Base-by-base conservation (phyloP, 2,329 filamentous ascomycete genomes). In the Huntiella bhutanensis region DNA sequence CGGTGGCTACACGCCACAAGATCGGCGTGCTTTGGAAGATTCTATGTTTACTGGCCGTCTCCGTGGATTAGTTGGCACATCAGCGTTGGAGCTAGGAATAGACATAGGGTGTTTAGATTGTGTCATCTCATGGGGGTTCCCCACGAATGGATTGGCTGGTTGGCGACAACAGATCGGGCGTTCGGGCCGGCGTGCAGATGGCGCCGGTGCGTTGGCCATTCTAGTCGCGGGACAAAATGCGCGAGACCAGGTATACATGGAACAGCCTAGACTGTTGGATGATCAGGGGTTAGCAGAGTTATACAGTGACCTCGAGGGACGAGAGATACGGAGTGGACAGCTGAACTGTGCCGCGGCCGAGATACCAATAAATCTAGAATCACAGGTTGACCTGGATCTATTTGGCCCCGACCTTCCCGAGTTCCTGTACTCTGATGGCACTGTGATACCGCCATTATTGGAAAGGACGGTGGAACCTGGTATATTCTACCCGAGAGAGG, bases 1-100 rank as follows among this genome's bases (percentile, higher is more conserved):
- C 51, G 91, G 91, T 17, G 91, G 91, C 0, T 98, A 98, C 57
- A 94, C 87, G 3, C 77, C 88, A 2, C 82, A 92, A 58, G 91
- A 98, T 56, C 72, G 91, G 47, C 75, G 91, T 13, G 70, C 73
- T 47, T 95, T 98, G 49, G 91, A 98, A 60, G 76, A 72, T 19
- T 87, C 96, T 58, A 96, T 98, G 91, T 98, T 98, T 54, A 82
- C 93, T 47, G 91, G 91, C 0, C 91, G 87, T 55, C 69, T 98
- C 1, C 70, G 95, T 51, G 91, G 91, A 1, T 92, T 98, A 48
- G 78, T 98, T 32, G 88, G 88, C 2, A 98, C 91, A 0, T 93
- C 80, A 46, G 91, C 91, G 1, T 68, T 98, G 2, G 91, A 98
- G 58, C 66, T 98, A 1, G 91, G 91, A 22, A 84, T 98, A 37